Evolutionary conservation across 176 grass and related monocot genomes (phyloP).

Genomic region (Cenchrus fungigraminus): DNA sequence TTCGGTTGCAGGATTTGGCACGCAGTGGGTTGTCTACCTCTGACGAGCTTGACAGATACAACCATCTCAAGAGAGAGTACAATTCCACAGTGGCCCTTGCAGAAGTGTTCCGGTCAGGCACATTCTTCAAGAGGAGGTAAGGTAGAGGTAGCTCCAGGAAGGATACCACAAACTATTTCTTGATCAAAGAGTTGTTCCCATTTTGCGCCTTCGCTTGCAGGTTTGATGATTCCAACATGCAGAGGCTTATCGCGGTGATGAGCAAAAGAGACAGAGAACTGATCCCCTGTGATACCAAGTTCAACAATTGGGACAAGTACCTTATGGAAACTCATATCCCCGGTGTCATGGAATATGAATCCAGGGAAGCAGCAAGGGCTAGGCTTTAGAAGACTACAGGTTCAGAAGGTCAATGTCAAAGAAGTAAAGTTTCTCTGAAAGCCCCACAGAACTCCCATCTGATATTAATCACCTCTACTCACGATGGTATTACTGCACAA

Average conservation of each 20-base stretch:
- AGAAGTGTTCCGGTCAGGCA: neutral
- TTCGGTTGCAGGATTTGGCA: neutral
- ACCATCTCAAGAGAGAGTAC: slow-evolving; percentile 21
- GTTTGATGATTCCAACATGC: slow-evolving; percentile 46
- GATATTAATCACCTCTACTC: neutral
- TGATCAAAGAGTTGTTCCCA: neutral
- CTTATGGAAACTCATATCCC: slow-evolving; percentile 39
- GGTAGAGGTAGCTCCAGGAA: neutral
- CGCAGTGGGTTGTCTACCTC: neutral
- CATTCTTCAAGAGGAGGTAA: slow-evolving; percentile 6
- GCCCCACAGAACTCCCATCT: neutral
- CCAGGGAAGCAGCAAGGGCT: slow-evolving; percentile 6
- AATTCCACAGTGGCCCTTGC: slow-evolving; percentile 9
- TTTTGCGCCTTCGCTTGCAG: slow-evolving; percentile 12
- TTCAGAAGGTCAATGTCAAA: neutral
- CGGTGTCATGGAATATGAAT: slow-evolving; percentile 28
- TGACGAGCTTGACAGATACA: neutral
- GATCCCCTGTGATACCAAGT: slow-evolving; percentile 30
- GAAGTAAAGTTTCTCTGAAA: neutral
- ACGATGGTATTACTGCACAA: neutral
- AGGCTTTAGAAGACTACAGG: slow-evolving; percentile 5
- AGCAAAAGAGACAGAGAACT: slow-evolving; percentile 5
- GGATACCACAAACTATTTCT: neutral
- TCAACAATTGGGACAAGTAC: slow-evolving; percentile 39
- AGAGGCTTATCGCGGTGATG: slow-evolving; percentile 11